phyloP scores from a whole-genome alignment of 352 stramenopile species.

The Globisporangium mamillatum region DNA sequence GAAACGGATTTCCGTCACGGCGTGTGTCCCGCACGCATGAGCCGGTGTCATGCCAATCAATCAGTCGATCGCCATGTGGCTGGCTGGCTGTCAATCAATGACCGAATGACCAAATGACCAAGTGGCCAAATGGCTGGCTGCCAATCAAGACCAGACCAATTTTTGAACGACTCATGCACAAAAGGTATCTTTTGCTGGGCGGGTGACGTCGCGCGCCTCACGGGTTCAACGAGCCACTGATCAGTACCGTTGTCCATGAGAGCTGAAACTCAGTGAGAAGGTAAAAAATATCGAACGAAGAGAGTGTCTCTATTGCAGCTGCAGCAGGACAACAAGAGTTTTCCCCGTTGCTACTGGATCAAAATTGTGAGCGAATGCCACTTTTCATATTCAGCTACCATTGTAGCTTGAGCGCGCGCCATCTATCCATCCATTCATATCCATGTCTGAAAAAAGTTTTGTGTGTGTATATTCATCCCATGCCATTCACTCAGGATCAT shows the following conservation, averaged over 20 bases:
- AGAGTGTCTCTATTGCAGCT: not conserved
- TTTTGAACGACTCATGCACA: not conserved
- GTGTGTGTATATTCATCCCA: not conserved
- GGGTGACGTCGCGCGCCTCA: constrained; percentile 10
- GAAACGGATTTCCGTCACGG: not conserved
- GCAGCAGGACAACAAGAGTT: not conserved
- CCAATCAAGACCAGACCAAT: not conserved
- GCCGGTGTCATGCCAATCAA: not conserved
- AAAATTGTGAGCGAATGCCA: not conserved
- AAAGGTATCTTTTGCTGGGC: not conserved
- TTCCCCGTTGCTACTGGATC: not conserved
- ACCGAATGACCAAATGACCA: not conserved
- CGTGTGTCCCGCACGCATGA: not conserved
- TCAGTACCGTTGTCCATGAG: not conserved
- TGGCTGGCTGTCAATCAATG: not conserved
- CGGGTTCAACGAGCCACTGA: not conserved
- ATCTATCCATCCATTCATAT: too few species aligned
- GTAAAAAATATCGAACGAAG: constrained; percentile 1
- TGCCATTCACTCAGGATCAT: not conserved
- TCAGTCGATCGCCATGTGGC: not conserved
- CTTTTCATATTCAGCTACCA: not conserved
- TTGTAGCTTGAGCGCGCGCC: not conserved
- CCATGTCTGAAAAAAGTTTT: too few species aligned
- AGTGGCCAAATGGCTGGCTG: not conserved
- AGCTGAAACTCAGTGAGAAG: not conserved